Conservation (phyloP, 108 stramenopile species). For the Skeletonema menzelii region DNA sequence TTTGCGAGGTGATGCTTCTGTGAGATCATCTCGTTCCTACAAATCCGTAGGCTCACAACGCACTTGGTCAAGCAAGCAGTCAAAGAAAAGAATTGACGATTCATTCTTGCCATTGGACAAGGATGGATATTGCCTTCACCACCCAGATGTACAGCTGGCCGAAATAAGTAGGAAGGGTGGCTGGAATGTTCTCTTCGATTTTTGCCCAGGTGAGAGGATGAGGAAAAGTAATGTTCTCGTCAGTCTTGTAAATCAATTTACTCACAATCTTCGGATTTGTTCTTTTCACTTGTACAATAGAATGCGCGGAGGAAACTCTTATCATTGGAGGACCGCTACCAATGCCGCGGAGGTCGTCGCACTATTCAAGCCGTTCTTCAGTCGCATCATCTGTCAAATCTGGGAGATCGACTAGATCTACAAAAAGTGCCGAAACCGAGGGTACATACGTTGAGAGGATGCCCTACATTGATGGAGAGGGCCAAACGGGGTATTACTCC, state of each 20-base stretch:
- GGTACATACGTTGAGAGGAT: constrained; percentile 14
- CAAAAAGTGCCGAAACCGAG: constrained; percentile 6
- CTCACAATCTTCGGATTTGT: neutral
- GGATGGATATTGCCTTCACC: constrained; percentile 27
- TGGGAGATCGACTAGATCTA: neutral
- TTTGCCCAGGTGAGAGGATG: constrained; percentile 14
- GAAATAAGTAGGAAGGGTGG: constrained; percentile 11
- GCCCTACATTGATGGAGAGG: constrained; percentile 15
- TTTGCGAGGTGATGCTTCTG: constrained; percentile 5
- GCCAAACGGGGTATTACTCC: constrained; percentile 19
- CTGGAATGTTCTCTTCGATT: constrained; percentile 28
- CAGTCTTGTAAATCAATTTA: neutral
- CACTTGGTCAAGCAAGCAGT: constrained; percentile 2
- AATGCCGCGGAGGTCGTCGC: neutral
- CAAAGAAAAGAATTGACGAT: constrained; percentile 8
- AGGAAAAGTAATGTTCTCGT: neutral
- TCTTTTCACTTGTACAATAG: neutral
- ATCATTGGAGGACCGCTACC: constrained; percentile 10
- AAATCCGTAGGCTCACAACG: neutral
- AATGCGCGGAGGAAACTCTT: constrained; percentile 20
- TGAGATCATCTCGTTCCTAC: neutral
- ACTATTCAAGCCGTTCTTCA: neutral
- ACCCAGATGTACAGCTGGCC: constrained; percentile 26
- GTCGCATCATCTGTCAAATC: neutral
- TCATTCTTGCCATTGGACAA: constrained; percentile 22